Base-by-base conservation (phyloP, 805 yeast species). In the Pichia pseudocactophila region DNA sequence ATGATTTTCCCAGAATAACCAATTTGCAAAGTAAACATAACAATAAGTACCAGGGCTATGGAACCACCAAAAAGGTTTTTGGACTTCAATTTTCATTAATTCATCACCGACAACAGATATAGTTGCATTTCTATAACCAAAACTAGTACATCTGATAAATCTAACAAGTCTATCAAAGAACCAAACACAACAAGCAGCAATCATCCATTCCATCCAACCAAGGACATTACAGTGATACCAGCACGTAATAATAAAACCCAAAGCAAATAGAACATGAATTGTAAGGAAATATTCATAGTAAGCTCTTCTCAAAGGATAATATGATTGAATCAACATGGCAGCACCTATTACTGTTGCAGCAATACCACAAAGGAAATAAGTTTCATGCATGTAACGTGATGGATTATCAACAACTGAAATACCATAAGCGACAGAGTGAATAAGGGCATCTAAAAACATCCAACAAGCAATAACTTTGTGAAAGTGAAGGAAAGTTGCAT, bases 391-490 rank as follows among this genome's bases (percentile, higher is more conserved):
- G 27, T 37, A 39, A 15, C 25, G 25, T 22, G 13, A 15, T 2
- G 34, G 34, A 40, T 52, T 47, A n/a, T 30, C 15, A 16, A 45
- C 54, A 6, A 30, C 9, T 1, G 28, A 45, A 25, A 36, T 19
- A 19, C 45, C 61, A 51, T 58, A 60, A 15, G 62, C 62, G 39
- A 56, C 59, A 3, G 63, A 66, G 45, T 73, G 78, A 17, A 67
- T 53, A n/a, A 70, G 36, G 17, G 59, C 54, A 50, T 70, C 54
- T 20, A 68, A 25, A 39, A 64, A 54, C 56, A 70, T 64, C 4
- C 69, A 66, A 53, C 83, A 68, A 1, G 84, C 79, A 37, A 73
- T 58, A 79, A 85, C 75, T 57, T 72, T 80, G 59, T 86, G 95
- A 53, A 73, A 74, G 26, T 69, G 67, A 51, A 78, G 51, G 50